Evolutionary conservation across 768 basidiomycete species (phyloP).

Genomic region (Boletus tylopilopsis): DNA sequence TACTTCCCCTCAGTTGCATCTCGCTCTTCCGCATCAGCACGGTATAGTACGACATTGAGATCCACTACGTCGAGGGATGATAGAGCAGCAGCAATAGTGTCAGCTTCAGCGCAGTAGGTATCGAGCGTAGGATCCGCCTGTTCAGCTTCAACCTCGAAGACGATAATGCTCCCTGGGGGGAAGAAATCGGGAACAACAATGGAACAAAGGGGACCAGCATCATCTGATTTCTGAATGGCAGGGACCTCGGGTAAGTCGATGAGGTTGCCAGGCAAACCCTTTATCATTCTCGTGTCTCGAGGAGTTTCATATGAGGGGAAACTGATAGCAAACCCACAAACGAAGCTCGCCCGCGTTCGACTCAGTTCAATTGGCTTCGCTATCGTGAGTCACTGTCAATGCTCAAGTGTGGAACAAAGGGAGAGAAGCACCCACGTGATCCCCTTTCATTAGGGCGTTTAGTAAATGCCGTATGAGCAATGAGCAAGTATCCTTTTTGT

Average conservation of each 20-base stretch:
- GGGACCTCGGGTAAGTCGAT: constrained; percentile 57
- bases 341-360: constrained; percentile 73
- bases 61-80: constrained; percentile 75
- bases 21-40: constrained; percentile 86
- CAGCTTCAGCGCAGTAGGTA: constrained; percentile 63
- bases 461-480: constrained; percentile 91
- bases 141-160: constrained; percentile 85
- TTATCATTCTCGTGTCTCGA: constrained; percentile 50
- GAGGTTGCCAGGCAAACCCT: constrained; percentile 70
- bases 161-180: constrained; percentile 93
- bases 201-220: constrained; percentile 68
- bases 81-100: constrained; percentile 72
- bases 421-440: constrained; percentile 48
- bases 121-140: constrained; percentile 72
- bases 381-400: constrained; percentile 27
- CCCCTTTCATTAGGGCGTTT: constrained; percentile 81
- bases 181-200: constrained; percentile 84
- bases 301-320: constrained; percentile 57
- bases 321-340: constrained; percentile 74
- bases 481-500: constrained; percentile 88
- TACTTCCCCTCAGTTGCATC: constrained; percentile 81
- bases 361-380: constrained; percentile 83
- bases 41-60: constrained; percentile 82
- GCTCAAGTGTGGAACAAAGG: background rate
- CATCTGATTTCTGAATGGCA: constrained; percentile 59